Base-by-base conservation (phyloP, 441 rosid species). In the Brassica balearica region DNA sequence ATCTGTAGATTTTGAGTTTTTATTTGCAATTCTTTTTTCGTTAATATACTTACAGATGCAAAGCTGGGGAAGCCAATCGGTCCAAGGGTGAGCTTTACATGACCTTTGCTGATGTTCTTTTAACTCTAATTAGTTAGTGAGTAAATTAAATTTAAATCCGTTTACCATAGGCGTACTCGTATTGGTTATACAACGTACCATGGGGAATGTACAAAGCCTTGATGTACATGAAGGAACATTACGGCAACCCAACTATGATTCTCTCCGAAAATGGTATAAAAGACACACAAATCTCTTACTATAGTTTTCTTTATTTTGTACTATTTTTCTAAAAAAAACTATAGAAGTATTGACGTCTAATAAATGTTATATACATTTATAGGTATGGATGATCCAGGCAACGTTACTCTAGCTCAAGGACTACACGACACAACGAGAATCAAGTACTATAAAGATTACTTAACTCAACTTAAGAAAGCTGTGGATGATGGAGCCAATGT, bases 381-480 rank as follows among this genome's bases (percentile, higher is more conserved):
- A 96, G 98, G 99, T 23, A 94, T 92, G 97, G 99, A 94, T 80
- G 91, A 96, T 67, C 93, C 95, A 0, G 99, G 94, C 0, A 94
- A 90, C 12, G 81, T 92, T 25, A 96, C 94, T 3, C 84, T 91
- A 56, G 68, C 89, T 0, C 68, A 90, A 72, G 97, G 89, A 82
- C 77, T 92, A 81, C 91, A 86, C 8, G 99, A 94, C 78, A 94
- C 92, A 0, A 86, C 84, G 1, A 89, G 98, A 86, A 84, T 96
- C 38, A 83, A 86, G 83, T 96, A 74, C 84, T 94, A 90, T 81
- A 89, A 62, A 78, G 82, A 80, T 46, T 96, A 96, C 81, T 38
- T 96, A 81, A 86, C 85, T 55, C 92, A 96, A 55, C 80, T 96
- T 80, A 92, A 92, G 90, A 94, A 90, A 78, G 98, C 98, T 0